Evolutionary conservation across 768 basidiomycete species (phyloP).

Genomic region (Naematelia encephala): DNA sequence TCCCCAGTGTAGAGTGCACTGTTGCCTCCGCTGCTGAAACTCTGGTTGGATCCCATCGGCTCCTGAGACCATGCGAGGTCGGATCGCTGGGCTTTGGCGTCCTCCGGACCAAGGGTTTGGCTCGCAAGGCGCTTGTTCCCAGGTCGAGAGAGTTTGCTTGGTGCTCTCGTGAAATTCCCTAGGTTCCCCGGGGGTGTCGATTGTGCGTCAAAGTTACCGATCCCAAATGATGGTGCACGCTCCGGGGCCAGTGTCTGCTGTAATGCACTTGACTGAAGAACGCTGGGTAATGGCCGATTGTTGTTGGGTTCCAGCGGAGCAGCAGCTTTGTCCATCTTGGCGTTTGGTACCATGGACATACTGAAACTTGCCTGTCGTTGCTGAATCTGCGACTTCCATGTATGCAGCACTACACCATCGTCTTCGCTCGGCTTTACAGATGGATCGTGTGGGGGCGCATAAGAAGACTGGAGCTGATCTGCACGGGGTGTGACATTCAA

Average conservation of each 20-base stretch:
- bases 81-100: conserved; percentile 7
- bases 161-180: not conserved
- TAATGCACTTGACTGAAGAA: conserved; percentile 32
- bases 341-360: conserved; percentile 16
- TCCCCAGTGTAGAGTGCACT: no score
- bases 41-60: not conserved
- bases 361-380: conserved; percentile 28
- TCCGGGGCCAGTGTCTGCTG: conserved; percentile 49
- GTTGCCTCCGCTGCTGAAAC: not conserved
- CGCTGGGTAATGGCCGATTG: conserved; percentile 33
- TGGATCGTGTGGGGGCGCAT: conserved; percentile 14
- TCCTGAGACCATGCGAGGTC: not conserved
- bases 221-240: conserved; percentile 42
- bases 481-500: conserved; percentile 27
- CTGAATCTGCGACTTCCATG: conserved; percentile 38
- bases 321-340: conserved; percentile 14
- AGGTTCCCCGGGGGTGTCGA: not conserved
- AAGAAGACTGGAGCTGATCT: conserved; percentile 14
- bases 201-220: conserved; percentile 9
- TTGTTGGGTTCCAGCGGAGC: not conserved
- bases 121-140: conserved; percentile 47
- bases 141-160: conserved; percentile 30
- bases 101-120: conserved; percentile 40
- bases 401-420: conserved; percentile 7
- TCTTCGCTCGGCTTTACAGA: not conserved